Evolutionary conservation across 768 basidiomycete genomes (phyloP), one percentile per base, ranked within the genome.

Genomic region (Mycena galopus): DNA sequence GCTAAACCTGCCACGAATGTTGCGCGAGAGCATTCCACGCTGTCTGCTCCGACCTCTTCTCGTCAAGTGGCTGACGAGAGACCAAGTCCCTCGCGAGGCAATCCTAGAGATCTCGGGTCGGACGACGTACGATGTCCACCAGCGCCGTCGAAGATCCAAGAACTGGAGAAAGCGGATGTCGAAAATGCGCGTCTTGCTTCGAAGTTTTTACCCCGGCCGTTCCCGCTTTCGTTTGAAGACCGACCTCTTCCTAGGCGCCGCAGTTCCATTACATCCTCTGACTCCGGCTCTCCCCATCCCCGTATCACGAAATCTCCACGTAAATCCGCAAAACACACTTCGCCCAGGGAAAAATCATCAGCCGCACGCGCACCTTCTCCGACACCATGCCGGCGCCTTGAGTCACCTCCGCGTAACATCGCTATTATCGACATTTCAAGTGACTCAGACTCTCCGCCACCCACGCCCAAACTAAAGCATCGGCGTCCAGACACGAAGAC

Each of bases 261-360:
- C 17, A 73, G 53, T 8, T 50, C 67, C 10, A 53, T 37, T 21
- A 35, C 42, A 29, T 65, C 72, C 29, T 67, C 67, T 58, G 72
- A 69, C 12, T 65, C 73, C 0, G 73, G 68, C 19, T 65, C 76
- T 37, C 44, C 66, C 35, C 4, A 35, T 1, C 25, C 60, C 11
- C 53, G 73, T n/a, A 8, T 79, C 14, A 73, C 76, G 17, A 81
- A 82, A 57, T 83, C 82, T 1, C 82, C 81, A 9, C 81, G 79
- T n/a, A 79, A 79, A 53, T 78, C 76, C 9, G 55, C 57, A 25
- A 65, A 76, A 33, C 79, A 78, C 51, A 68, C 71, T 2, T 81
- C 79, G 2, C 81, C 79, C 19, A 72, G 67, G 27, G 56, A 53
- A 30, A 60, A 55, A 57, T 14, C 32, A 35, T 39, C 50, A 30